phyloP scores from a whole-genome alignment of 2,329 filamentous ascomycete species.

The Claviceps paspali region DNA sequence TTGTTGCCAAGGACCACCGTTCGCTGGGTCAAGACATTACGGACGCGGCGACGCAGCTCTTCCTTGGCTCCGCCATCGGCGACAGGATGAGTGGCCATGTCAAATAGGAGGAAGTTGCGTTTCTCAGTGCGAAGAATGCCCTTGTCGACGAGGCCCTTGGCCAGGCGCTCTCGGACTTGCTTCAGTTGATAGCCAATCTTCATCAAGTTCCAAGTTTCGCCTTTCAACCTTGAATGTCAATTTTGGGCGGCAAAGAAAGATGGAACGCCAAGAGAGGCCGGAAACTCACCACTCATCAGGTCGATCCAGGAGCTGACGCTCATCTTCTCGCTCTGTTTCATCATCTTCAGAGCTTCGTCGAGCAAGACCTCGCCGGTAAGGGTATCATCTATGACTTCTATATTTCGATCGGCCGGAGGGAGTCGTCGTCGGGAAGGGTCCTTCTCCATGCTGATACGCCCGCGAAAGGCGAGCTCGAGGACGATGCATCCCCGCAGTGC shows the following conservation, averaged over 20 bases:
- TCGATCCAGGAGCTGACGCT: slow-evolving; percentile 99
- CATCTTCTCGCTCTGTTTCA: slow-evolving; percentile 99
- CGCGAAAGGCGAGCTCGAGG: slow-evolving; percentile 89
- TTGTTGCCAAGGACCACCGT: slow-evolving; percentile 79
- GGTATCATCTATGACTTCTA: slow-evolving; percentile 94
- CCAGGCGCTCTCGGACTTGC: slow-evolving; percentile 92
- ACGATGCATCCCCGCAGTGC: slow-evolving; percentile 95
- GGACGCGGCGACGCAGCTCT: slow-evolving; percentile 83
- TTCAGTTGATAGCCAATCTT: slow-evolving; percentile 99
- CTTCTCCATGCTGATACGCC: slow-evolving; percentile 96
- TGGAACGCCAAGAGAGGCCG: not conserved
- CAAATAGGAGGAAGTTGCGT: slow-evolving; percentile 97
- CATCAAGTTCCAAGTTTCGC: slow-evolving; percentile 99
- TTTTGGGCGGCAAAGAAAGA: not conserved
- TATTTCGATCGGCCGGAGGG: slow-evolving; percentile 79
- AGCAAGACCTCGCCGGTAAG: slow-evolving; percentile 92
- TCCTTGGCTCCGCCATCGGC: slow-evolving; percentile 95
- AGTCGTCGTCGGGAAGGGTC: slow-evolving; percentile 85
- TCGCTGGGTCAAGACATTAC: slow-evolving; percentile 82
- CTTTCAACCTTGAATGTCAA: slow-evolving; percentile 28
- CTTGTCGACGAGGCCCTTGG: slow-evolving; percentile 96
- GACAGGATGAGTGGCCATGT: slow-evolving; percentile 98
- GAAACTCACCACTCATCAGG: slow-evolving; percentile 75
- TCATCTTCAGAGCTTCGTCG: slow-evolving; percentile 98
- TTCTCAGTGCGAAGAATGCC: slow-evolving; percentile 97